Evolutionary conservation across 176 grass and related monocot genomes (phyloP).

Genomic region (Musa acuminata): DNA sequence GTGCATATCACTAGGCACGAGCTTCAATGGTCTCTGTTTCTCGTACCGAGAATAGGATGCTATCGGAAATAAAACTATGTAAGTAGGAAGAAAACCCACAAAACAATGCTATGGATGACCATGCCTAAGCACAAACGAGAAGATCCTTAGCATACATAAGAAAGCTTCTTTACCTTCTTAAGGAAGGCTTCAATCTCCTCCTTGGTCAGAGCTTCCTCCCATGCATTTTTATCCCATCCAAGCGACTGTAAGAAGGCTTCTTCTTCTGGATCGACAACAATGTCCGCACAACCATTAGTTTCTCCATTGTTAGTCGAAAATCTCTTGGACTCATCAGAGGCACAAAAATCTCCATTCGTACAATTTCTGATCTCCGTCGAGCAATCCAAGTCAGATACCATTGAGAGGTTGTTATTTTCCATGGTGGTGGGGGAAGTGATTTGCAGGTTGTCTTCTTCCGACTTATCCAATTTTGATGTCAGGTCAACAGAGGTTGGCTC

Average conservation of each 20-base stretch:
- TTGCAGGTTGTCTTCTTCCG: background rate
- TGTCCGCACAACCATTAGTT: conserved; percentile 9
- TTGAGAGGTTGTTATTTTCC: conserved; percentile 4
- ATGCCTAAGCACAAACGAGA: background rate
- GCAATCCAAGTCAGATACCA: background rate
- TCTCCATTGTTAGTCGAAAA: conserved; percentile 5
- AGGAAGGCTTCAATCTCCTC: conserved; percentile 43
- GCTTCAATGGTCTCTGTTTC: background rate
- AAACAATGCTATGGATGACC: background rate
- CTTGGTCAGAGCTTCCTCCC: conserved; percentile 27
- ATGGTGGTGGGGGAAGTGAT: background rate
- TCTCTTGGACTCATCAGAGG: background rate
- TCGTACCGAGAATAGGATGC: background rate
- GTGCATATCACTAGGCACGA: background rate
- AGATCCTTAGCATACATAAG: background rate
- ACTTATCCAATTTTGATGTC: conserved; percentile 4
- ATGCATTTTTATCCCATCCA: conserved; percentile 42
- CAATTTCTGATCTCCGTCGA: conserved; percentile 11
- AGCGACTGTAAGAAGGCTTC: conserved; percentile 28
- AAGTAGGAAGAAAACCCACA: background rate
- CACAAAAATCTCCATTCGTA: conserved; percentile 2
- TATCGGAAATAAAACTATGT: background rate
- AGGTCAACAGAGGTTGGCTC: conserved; percentile 9
- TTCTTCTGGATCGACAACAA: conserved; percentile 32
- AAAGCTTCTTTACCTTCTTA: conserved; percentile 24